Evolutionary conservation across 176 grass and related monocot species (phyloP).

Genomic region (Carex scoparia): DNA sequence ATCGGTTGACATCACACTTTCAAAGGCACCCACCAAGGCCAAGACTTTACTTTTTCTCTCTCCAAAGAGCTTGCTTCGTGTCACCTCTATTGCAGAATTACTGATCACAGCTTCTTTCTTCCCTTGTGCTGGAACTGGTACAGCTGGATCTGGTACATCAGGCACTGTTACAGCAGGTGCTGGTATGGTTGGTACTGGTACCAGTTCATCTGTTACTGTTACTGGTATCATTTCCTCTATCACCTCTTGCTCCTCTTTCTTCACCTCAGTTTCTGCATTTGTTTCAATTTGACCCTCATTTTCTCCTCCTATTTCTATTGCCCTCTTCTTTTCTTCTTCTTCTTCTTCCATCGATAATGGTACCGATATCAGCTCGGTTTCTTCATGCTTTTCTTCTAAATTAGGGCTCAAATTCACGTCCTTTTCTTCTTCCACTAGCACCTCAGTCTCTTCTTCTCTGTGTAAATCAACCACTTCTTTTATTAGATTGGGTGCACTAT

Average conservation of each 20-base stretch:
- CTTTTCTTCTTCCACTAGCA: neutral
- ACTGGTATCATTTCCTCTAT: neutral
- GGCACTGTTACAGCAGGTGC: constrained; percentile 23
- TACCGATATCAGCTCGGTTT: neutral
- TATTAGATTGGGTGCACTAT: constrained; percentile 4
- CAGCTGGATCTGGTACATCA: constrained; percentile 13
- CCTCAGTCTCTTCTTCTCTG: neutral
- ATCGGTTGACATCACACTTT: constrained; percentile 45
- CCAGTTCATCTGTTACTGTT: neutral
- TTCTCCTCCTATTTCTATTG: neutral
- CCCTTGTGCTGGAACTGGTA: constrained; percentile 4
- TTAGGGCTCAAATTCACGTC: neutral
- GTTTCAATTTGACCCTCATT: constrained; percentile 3
- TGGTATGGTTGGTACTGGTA: neutral
- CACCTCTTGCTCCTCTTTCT: neutral
- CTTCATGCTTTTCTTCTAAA: constrained; percentile 11
- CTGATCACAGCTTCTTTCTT: constrained; percentile 32
- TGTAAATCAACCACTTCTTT: constrained; percentile 6
- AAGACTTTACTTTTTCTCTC: constrained; percentile 78
- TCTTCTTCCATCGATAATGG: neutral
- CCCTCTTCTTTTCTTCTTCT: constrained; percentile 4
- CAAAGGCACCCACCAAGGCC: constrained; percentile 76
- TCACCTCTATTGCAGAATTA: constrained; percentile 60
- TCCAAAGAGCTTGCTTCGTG: constrained; percentile 62
- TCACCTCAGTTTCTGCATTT: neutral